phyloP scores from a whole-genome alignment of 495 filamentous ascomycete genomes.

The Usnea hakonensis region DNA sequence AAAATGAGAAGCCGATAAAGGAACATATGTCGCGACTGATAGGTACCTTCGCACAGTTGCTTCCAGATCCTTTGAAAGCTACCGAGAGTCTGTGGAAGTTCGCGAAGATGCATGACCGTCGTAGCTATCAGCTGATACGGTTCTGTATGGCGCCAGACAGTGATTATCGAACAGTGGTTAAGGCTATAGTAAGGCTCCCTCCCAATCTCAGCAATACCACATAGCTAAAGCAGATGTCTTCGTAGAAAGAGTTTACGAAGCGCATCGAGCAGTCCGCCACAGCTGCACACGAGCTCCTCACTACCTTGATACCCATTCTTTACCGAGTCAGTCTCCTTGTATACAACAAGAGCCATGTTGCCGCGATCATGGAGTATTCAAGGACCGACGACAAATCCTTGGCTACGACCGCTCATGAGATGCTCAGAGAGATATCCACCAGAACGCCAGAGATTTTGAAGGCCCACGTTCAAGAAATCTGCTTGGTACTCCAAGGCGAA shows the following conservation, averaged over 20 bases:
- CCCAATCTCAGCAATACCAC: background rate
- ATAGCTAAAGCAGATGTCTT: background rate
- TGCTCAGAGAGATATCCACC: conserved; percentile 86
- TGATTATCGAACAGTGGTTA: conserved; percentile 83
- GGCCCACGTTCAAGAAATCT: conserved; percentile 86
- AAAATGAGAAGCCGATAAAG: conserved; percentile 60
- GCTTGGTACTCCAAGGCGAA: conserved; percentile 70
- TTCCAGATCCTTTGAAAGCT: conserved; percentile 63
- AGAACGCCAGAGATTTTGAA: conserved; percentile 82
- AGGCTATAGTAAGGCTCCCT: conserved; percentile 51
- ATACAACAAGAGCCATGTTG: conserved; percentile 90
- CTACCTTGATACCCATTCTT: conserved; percentile 74
- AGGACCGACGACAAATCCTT: conserved; percentile 71
- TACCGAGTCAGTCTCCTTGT: conserved; percentile 76
- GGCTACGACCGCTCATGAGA: conserved; percentile 73
- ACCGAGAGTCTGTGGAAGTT: conserved; percentile 77
- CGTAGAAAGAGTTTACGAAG: conserved; percentile 70
- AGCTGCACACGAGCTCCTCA: conserved; percentile 50
- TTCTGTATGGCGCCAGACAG: conserved; percentile 80
- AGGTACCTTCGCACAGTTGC: conserved; percentile 59
- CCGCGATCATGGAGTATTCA: conserved; percentile 79
- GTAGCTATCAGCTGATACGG: conserved; percentile 79
- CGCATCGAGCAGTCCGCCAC: conserved; percentile 61
- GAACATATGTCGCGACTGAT: conserved; percentile 57
- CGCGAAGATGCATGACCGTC: conserved; percentile 82